These are phyloP conservation scores for Harringtonia aguacate DNA, from an alignment of 2,329 filamentous ascomycete genomes.

Conservation along the genomic window DNA sequence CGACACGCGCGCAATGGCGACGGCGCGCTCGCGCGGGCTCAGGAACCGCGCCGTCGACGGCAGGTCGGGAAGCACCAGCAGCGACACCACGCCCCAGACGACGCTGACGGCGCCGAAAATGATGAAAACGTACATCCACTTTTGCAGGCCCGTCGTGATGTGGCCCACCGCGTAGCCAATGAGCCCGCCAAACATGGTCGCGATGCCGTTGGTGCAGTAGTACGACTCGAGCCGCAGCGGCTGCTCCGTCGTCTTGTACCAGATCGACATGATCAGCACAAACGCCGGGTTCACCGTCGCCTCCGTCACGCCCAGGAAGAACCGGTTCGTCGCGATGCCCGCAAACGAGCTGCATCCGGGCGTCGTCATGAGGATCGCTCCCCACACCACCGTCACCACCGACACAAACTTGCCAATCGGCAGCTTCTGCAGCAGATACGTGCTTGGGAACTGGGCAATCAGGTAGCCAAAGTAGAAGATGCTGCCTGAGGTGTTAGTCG, in stretches of 20 bases:
- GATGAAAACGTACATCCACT: conserved; percentile 19
- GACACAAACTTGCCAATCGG: conserved; percentile 37
- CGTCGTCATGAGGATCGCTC: conserved; percentile 7
- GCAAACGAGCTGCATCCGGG: conserved; percentile 14
- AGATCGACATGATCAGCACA: conserved; percentile 44
- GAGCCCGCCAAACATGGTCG: conserved; percentile 75
- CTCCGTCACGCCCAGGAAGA: conserved; percentile 44
- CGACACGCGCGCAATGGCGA: conserved; percentile 41
- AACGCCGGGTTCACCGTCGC: conserved; percentile 43
- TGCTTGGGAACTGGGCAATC: conserved; percentile 31
- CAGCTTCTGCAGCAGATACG: conserved; percentile 34
- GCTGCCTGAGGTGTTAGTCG: neutral
- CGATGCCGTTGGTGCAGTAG: conserved; percentile 48
- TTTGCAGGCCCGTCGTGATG: conserved; percentile 38
- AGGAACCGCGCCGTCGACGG: conserved; percentile 54
- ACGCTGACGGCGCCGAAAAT: conserved; percentile 10
- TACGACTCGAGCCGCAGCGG: conserved; percentile 43
- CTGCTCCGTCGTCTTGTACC: conserved; percentile 47
- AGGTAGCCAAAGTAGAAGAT: conserved; percentile 29
- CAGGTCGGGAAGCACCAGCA: conserved; percentile 32
- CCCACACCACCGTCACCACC: conserved; percentile 26
- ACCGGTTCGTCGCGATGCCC: conserved; percentile 37
- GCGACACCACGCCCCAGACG: conserved; percentile 25
- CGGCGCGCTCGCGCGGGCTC: conserved; percentile 39
- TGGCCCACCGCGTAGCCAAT: conserved; percentile 80